These are phyloP conservation scores for Mixia osmundae DNA, from an alignment of 1,284 basidiomycete species.

Conservation along the genomic window DNA sequence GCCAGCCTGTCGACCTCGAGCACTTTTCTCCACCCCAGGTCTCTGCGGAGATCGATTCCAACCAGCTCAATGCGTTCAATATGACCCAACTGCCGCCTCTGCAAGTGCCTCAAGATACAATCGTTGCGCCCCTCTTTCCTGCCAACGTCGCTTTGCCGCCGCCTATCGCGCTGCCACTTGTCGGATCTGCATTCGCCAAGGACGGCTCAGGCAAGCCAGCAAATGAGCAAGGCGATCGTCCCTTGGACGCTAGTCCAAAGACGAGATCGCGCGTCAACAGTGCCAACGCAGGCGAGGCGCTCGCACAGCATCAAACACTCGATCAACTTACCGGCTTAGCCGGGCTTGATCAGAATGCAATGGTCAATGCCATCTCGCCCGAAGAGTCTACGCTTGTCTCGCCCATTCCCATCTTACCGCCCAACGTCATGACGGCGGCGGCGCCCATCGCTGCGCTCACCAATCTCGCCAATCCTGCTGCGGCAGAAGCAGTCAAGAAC, in stretches of 20 bases:
- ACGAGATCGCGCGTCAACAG: neutral
- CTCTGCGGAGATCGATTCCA: neutral
- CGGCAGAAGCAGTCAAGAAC: slow-evolving; percentile 15
- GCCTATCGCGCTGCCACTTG: neutral
- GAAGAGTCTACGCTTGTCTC: neutral
- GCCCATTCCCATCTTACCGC: slow-evolving; percentile 11
- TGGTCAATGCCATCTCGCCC: neutral
- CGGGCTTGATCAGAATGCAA: neutral
- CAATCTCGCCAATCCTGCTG: slow-evolving; percentile 12
- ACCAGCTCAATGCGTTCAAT: too few species aligned
- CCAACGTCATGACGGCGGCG: slow-evolving; percentile 12
- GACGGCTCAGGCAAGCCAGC: neutral
- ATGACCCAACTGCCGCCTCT: neutral
- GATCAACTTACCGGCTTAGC: slow-evolving; percentile 1
- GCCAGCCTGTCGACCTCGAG: neutral
- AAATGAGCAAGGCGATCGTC: neutral
- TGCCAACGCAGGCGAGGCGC: neutral
- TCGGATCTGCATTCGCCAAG: neutral
- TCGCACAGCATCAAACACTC: slow-evolving; percentile 5
- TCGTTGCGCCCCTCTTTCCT: neutral
- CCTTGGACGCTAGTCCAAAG: neutral
- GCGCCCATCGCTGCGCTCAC: slow-evolving; percentile 16
- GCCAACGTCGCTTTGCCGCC: neutral
- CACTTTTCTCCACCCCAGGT: neutral
- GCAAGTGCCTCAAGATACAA: neutral